Base-by-base conservation (phyloP, 2,329 filamentous ascomycete genomes). In the Penicillium sp. region DNA sequence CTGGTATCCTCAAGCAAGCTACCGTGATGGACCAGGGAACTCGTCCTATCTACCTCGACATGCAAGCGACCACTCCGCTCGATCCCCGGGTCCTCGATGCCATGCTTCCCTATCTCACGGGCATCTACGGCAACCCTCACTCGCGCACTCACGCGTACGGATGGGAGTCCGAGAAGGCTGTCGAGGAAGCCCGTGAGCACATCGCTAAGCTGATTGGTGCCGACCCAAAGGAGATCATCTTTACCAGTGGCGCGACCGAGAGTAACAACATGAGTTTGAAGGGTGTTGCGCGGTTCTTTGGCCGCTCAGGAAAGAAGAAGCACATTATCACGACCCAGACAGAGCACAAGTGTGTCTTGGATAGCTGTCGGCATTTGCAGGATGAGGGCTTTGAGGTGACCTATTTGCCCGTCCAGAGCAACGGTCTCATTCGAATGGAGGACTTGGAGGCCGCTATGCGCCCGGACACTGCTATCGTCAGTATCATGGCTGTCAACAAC, bases 221-320 rank as follows among this genome's bases (percentile, higher is more conserved):
- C 30, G 93, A 99, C 75, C 83, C 95, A 6, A 99, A 99, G 80
- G 95, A 99, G 76, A 98, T 99, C 67, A 96, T 99, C 71, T 98
- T 99, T 80, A 99, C 95, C 6, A 97, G 93, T 71, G 95, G 95
- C 58, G 95, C 95, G 16, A 99, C 95, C 0, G 95, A 99, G 82
- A 97, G 93, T 75, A 99, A 99, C 80, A 99, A 99, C 73, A 99
- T 99, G 95, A 97, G 93, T 78, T 92, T 99, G 81, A 99, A 99
- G 81, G 95, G 95, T 65, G 94, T 99, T 8, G 93, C 95, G 22
- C 86, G 94, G 65, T 99, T 99, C 81, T 97, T 97, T 76, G 93
- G 92, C 67, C 87, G 92, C 60, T 88, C 87, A 2, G 93, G 93
- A 71, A 97, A 97, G 87, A 98, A 98, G 87, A 97, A 91, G 81